These are phyloP conservation scores for Penicillium coprophilum DNA, from an alignment of 495 filamentous ascomycete species.

Conservation along the genomic window DNA sequence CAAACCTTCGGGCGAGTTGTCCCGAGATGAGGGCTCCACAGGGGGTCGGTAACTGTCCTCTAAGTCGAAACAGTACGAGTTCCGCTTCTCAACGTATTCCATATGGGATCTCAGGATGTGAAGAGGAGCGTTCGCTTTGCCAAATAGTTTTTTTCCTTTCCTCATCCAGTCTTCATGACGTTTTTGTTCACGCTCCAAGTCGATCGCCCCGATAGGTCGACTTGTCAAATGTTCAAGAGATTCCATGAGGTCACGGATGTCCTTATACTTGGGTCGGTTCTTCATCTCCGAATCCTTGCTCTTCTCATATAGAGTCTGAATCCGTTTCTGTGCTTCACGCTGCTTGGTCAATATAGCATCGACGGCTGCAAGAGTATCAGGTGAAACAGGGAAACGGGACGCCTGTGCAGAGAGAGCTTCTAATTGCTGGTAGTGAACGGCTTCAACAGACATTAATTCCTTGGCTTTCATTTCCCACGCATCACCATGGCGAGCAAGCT, in stretches of 20 bases:
- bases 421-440: constrained; percentile 89
- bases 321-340: constrained; percentile 87
- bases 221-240: constrained; percentile 83
- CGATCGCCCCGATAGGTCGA: constrained; percentile 84
- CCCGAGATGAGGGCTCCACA: constrained; percentile 87
- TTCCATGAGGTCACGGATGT: constrained; percentile 86
- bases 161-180: constrained; percentile 99
- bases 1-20: constrained; percentile 71
- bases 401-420: constrained; percentile 82
- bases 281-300: constrained; percentile 71
- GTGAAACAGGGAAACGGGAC: constrained; percentile 74
- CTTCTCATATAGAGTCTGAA: constrained; percentile 73
- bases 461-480: constrained; percentile 93
- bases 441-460: constrained; percentile 86
- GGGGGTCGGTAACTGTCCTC: constrained; percentile 86
- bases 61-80: constrained; percentile 87
- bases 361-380: constrained; percentile 76
- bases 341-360: constrained; percentile 96
- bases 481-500: constrained; percentile 71
- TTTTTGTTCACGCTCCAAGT: constrained; percentile 93
- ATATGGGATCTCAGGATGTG: constrained; percentile 94
- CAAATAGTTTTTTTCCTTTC: constrained; percentile 96
- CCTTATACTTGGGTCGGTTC: constrained; percentile 84
- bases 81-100: constrained; percentile 87
- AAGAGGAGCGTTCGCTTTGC: constrained; percentile 94